Percentiles rank a stretch among this genome's conserved stretches.
Conservation (phyloP, 306 rosid species). For the Sophora flavescens region DNA sequence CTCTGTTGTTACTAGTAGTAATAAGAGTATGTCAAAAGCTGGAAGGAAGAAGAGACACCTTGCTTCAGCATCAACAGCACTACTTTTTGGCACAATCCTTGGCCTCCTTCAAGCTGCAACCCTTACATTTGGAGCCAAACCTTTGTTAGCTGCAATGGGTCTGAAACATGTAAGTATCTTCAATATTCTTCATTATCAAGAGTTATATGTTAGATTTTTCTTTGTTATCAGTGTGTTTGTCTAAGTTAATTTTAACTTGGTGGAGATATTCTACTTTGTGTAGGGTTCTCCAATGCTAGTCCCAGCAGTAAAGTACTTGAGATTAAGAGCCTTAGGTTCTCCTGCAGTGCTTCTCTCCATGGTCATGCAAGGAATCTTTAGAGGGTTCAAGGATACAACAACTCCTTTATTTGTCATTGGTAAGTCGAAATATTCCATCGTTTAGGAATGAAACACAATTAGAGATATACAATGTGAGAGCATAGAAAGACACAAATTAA, state of each 20-base stretch:
- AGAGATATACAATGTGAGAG: not conserved
- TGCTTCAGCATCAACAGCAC: conserved; percentile 94
- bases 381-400: conserved; percentile 96
- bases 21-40: conserved; percentile 46
- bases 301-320: conserved; percentile 81
- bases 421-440: conserved; percentile 45
- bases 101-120: conserved; percentile 83
- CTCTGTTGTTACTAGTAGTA: conserved; percentile 25
- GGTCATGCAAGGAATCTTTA: conserved; percentile 96
- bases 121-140: conserved; percentile 73
- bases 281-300: conserved; percentile 83
- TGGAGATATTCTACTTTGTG: not conserved
- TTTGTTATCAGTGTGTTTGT: conserved; percentile 9
- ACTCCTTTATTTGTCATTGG: conserved; percentile 93
- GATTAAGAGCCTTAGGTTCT: conserved; percentile 86
- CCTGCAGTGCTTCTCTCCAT: conserved; percentile 97
- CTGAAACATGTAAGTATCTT: conserved; percentile 68
- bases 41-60: conserved; percentile 61
- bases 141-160: conserved; percentile 85
- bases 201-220: not conserved
- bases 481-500: not conserved
- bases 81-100: conserved; percentile 79
- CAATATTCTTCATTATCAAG: not conserved
- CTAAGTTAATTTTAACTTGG: not conserved
- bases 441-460: conserved; percentile 13